Base-by-base conservation (phyloP, 352 stramenopile species). In the Phytophthora cryptogea region DNA sequence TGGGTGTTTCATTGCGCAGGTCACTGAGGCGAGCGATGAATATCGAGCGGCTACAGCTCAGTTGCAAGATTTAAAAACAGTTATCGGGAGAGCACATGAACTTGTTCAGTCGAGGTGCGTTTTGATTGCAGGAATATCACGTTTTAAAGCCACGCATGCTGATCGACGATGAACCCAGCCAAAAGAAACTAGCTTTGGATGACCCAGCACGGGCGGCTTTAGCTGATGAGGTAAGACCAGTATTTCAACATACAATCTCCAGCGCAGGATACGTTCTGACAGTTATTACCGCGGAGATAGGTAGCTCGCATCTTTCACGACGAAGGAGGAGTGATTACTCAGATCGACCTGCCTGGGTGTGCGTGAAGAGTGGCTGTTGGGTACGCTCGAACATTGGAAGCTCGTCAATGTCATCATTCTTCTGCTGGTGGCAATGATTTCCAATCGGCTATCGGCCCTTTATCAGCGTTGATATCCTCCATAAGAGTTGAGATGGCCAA, bases 401-500 rank as follows among this genome's bases (percentile, higher is more conserved):
- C 13, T 20, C 1, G 14, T 8, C 43, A 13, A 27, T 13, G 48
- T 60, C 35, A 45, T 51, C n/a, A 8, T 11, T 66, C 31, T 26
- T 60, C 50, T 57, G 54, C 16, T 10, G 33, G 23, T 45, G 49
- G 5, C 10, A 54, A 20, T 3, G 37, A 7, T 47, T 31, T 67
- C 5, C 30, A 54, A 20, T 67, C 30, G 5, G 37, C 31, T 14
- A 61, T 30, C 23, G 50, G 42, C 14, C 55, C 65, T 45, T 68
- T 58, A 11, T 41, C 33, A 6, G 64, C 62, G 26, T 83, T 76
- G 2, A 65, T 66, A 41, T 88, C 78, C 36, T 90, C 80, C 76
- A 90, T 86, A 4, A 90, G 60, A 16, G 80, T 90, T 17, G 80
- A 74, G 32, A 90, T 88, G 14, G 80, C 83, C 8, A 88, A 65